Conservation (phyloP, 1,284 basidiomycete genomes). For the Pseudozyma pruni region DNA sequence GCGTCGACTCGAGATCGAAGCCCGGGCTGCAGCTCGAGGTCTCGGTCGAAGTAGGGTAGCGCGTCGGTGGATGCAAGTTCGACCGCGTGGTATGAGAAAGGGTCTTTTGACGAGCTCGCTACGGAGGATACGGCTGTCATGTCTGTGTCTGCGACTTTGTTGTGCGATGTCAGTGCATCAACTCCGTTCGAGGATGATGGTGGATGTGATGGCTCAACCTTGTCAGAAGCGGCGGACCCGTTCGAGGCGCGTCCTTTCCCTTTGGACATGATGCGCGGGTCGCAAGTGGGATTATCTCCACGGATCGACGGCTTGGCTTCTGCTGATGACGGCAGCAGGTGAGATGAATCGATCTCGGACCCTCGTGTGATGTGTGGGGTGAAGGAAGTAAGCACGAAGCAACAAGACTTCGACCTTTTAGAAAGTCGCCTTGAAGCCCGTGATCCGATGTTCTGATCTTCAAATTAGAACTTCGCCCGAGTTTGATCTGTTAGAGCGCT, state of each 20-base stretch:
- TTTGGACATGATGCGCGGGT: constrained; percentile 13
- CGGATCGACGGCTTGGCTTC: too few species aligned
- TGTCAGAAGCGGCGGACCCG: constrained; percentile 23
- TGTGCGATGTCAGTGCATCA: neutral
- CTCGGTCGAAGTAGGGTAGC: constrained; percentile 93
- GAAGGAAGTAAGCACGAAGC: too few species aligned
- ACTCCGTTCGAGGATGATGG: constrained; percentile 3
- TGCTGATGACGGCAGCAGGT: too few species aligned
- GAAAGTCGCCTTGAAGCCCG: neutral
- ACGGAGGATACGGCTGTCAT: neutral
- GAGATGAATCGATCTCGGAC: too few species aligned
- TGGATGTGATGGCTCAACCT: constrained; percentile 7
- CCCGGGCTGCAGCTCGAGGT: constrained; percentile 80
- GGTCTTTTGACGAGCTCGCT: constrained; percentile 4
- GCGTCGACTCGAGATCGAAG: constrained; percentile 78
- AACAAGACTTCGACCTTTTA: too few species aligned
- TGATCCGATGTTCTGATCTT: too few species aligned
- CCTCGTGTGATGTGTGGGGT: too few species aligned
- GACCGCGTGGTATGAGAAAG: constrained; percentile 28
- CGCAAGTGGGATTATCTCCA: too few species aligned
- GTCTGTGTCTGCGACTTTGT: neutral
- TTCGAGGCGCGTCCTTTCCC: constrained; percentile 21
- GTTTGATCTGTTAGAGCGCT: too few species aligned
- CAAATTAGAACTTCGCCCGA: too few species aligned
- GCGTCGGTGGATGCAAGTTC: constrained; percentile 73